These are phyloP conservation scores for Patellaria atrata DNA, from an alignment of 495 filamentous ascomycete species.

Conservation along the genomic window DNA sequence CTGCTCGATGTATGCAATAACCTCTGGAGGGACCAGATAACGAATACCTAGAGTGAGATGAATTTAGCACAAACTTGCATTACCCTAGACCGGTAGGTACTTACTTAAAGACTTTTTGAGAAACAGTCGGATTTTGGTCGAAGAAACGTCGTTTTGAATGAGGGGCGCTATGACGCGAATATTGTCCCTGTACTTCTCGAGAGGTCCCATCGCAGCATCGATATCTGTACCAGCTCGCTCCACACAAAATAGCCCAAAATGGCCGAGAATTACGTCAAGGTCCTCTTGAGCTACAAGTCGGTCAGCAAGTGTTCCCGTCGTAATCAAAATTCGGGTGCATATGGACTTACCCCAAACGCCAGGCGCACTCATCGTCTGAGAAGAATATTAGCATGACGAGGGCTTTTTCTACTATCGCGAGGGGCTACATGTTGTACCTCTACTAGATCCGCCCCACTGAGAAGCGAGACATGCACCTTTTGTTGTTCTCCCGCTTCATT, in stretches of 20 bases:
- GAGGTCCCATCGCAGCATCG: slow-evolving; percentile 45
- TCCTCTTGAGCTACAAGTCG: slow-evolving; percentile 63
- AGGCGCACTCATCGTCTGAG: slow-evolving; percentile 66
- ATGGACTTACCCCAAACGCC: no score
- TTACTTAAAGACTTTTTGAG: slow-evolving; percentile 69
- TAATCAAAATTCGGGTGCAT: no score
- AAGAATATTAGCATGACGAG: no score
- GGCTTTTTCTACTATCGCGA: no score
- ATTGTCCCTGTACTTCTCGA: slow-evolving; percentile 61
- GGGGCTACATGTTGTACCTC: no score
- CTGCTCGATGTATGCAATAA: slow-evolving; percentile 55
- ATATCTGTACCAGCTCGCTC: slow-evolving; percentile 73
- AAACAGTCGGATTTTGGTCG: slow-evolving; percentile 79
- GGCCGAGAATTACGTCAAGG: slow-evolving; percentile 73
- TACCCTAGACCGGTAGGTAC: no score
- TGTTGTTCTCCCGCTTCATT: slow-evolving; percentile 42
- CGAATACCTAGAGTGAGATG: no score
- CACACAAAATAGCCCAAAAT: slow-evolving; percentile 78
- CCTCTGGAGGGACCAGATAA: slow-evolving; percentile 18
- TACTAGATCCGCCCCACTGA: slow-evolving; percentile 75
- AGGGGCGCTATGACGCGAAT: slow-evolving; percentile 81
- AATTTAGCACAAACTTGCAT: no score
- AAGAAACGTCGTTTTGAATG: slow-evolving; percentile 80
- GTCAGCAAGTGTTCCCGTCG: no score
- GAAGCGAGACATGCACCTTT: slow-evolving; percentile 51